phyloP scores from a whole-genome alignment of 148 eudicot genomes.

The Talinum fruticosum region DNA sequence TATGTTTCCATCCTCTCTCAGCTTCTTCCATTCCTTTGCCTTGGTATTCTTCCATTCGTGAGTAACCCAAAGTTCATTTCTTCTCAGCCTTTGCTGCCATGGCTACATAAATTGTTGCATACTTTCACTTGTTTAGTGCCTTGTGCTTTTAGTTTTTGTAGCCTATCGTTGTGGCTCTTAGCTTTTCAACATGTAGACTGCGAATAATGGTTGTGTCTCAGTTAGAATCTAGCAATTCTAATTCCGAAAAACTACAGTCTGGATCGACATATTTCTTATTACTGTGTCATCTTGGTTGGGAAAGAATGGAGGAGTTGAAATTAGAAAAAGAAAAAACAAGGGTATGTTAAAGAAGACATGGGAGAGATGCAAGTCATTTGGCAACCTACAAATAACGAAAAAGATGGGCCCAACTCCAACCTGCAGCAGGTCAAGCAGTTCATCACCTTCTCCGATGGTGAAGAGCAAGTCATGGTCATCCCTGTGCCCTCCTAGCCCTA shows the following conservation, averaged over 20 bases:
- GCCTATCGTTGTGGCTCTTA: too few relatives aligned
- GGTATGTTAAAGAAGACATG: constrained; percentile 53
- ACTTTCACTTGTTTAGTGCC: too few relatives aligned
- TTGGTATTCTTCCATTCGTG: too few relatives aligned
- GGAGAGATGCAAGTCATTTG: constrained; percentile 55
- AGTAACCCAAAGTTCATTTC: too few relatives aligned
- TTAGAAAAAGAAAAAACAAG: constrained; percentile 37
- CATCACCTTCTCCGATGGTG: constrained; percentile 11
- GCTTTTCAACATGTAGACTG: too few relatives aligned
- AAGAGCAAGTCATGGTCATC: constrained; percentile 45
- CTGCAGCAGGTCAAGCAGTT: neutral
- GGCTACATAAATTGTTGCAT: too few relatives aligned
- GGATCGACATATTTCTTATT: too few relatives aligned
- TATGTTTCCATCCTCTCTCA: neutral
- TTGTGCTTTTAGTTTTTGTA: too few relatives aligned
- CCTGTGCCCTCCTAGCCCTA: constrained; percentile 14
- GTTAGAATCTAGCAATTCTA: too few relatives aligned
- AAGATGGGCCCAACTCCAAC: neutral
- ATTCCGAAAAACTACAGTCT: too few relatives aligned
- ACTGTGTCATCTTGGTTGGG: neutral
- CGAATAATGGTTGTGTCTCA: too few relatives aligned
- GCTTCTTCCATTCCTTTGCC: neutral
- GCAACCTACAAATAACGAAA: constrained; percentile 15
- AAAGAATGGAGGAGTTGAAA: constrained; percentile 37
- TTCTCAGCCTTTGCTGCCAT: too few relatives aligned